phyloP scores from a whole-genome alignment of 495 filamentous ascomycete genomes.

The Aspergillus coremiiformis region DNA sequence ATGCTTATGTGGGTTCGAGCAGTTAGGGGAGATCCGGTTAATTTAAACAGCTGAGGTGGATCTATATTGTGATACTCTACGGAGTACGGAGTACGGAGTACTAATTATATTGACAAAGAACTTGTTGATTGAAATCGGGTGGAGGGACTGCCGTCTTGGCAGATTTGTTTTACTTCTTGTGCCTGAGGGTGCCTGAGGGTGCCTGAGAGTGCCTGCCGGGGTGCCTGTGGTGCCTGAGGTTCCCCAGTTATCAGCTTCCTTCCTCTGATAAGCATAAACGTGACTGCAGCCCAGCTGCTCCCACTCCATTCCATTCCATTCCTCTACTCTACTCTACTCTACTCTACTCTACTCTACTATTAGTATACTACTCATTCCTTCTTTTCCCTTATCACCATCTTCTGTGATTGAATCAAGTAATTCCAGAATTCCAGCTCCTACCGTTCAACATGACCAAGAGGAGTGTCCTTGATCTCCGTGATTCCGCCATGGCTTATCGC shows the following conservation, averaged over 20 bases:
- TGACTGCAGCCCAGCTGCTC: background rate
- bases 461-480: constrained; percentile 8
- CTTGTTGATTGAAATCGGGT: background rate
- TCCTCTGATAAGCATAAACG: background rate
- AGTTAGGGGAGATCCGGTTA: background rate
- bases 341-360: constrained; percentile 1
- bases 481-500: constrained; percentile 20
- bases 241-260: background rate
- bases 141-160: background rate
- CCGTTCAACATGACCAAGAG: constrained; percentile 17
- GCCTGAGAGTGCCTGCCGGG: too few species aligned
- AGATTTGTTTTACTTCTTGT: too few species aligned
- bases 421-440: background rate
- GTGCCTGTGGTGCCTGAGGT: background rate
- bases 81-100: too few species aligned
- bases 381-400: constrained; percentile 1
- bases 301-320: constrained; percentile 1
- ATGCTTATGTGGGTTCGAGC: constrained; percentile 37
- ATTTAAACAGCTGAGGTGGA: background rate
- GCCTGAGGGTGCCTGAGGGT: too few species aligned
- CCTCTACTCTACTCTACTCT: constrained; percentile 4
- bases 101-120: too few species aligned
- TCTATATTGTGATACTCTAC: too few species aligned
- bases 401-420: too few species aligned
- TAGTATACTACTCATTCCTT: background rate